Evolutionary conservation across 164 flowering plant genomes (phyloP).

Genomic region (Tinospora cordifolia): DNA sequence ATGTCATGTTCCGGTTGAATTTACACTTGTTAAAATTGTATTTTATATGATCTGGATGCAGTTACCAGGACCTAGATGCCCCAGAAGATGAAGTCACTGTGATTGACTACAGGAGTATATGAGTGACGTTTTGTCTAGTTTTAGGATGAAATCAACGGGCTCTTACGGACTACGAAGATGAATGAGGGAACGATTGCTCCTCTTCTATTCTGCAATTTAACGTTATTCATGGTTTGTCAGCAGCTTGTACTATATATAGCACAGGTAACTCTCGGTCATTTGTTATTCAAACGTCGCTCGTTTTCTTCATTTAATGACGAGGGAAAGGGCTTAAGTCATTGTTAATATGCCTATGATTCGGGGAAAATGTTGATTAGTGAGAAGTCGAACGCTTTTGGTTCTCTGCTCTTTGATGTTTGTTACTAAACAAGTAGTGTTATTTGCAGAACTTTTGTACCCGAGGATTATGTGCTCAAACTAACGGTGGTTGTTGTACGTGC

Average conservation of each 20-base stretch:
- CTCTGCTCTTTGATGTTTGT: not conserved
- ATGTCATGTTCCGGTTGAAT: not conserved
- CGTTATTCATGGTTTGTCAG: constrained; percentile 1
- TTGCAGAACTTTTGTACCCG: too few species aligned
- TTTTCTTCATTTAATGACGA: not conserved
- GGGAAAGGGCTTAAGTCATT: not conserved
- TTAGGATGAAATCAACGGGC: not conserved
- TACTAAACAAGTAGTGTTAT: too few species aligned
- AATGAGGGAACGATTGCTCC: not conserved
- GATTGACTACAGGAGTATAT: constrained; percentile 92
- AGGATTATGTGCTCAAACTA: too few species aligned
- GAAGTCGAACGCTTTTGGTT: not conserved
- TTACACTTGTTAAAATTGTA: not conserved
- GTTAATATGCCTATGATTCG: not conserved
- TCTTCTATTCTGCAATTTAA: not conserved
- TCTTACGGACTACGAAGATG: not conserved
- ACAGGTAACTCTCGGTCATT: not conserved
- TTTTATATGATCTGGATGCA: constrained; percentile 29
- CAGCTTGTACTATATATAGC: not conserved
- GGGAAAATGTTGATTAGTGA: not conserved
- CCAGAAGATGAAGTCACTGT: constrained; percentile 99
- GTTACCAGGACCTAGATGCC: constrained; percentile 95
- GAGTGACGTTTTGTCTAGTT: not conserved
- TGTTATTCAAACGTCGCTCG: not conserved
- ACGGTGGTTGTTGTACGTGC: too few species aligned